Conservation (phyloP, 176 grass and related monocot species). For the Hsuehochloa calcarea region DNA sequence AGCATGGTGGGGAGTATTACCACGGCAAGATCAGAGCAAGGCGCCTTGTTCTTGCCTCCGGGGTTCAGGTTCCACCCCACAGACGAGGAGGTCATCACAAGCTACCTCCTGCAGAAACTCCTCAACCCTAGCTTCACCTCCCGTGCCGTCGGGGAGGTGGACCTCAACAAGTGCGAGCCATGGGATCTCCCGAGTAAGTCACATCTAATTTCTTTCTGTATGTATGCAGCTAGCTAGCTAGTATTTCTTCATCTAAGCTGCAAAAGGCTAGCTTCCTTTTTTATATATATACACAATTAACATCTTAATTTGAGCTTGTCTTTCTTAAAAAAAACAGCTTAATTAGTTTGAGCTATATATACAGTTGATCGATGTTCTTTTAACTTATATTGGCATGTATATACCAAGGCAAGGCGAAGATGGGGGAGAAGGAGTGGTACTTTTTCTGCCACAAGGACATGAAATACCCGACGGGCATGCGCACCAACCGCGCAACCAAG, state of each 20-base stretch:
- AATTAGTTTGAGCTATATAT: not conserved
- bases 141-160: slow-evolving; percentile 52
- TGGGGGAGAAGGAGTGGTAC: slow-evolving; percentile 75
- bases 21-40: not conserved
- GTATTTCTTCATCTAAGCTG: not conserved
- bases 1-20: not conserved
- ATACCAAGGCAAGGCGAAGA: slow-evolving; percentile 60
- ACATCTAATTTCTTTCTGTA: not conserved
- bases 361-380: not conserved
- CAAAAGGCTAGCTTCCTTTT: not conserved
- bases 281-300: no score
- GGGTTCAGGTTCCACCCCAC: slow-evolving; percentile 67
- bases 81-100: slow-evolving; percentile 48
- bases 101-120: slow-evolving; percentile 50
- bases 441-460: slow-evolving; percentile 63
- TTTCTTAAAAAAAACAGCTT: not conserved
- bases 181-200: slow-evolving; percentile 80
- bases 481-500: slow-evolving; percentile 72
- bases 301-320: not conserved
- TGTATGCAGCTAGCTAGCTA: not conserved
- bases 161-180: slow-evolving; percentile 90
- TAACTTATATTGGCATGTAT: not conserved
- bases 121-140: slow-evolving; percentile 43
- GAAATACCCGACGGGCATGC: slow-evolving; percentile 71
- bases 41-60: slow-evolving; percentile 40